Evolutionary conservation across 805 yeast genomes (phyloP).

Genomic region (Candida glaebosa): DNA sequence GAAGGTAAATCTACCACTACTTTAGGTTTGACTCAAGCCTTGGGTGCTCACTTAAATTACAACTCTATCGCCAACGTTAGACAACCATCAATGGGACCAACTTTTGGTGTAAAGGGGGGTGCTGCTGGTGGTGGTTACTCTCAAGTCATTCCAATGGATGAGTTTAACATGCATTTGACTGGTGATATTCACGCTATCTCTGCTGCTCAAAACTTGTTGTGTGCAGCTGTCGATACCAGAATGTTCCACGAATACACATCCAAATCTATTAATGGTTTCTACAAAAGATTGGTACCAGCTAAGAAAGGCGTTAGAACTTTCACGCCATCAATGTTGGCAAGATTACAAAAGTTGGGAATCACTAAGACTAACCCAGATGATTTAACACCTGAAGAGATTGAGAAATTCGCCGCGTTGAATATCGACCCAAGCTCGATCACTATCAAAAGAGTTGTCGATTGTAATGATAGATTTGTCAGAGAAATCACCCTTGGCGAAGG

Average conservation of each 20-base stretch:
- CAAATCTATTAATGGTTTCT: conserved; percentile 61
- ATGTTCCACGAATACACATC: conserved; percentile 81
- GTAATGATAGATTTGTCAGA: conserved; percentile 76
- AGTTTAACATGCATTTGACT: conserved; percentile 79
- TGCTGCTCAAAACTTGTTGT: conserved; percentile 74
- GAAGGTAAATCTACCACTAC: conserved; percentile 86
- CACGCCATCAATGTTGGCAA: conserved; percentile 62
- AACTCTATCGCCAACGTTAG: conserved; percentile 78
- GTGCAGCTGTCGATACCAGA: conserved; percentile 85
- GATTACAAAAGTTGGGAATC: conserved; percentile 68
- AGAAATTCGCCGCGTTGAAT: conserved; percentile 63
- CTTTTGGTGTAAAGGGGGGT: conserved; percentile 86
- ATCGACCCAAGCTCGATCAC: conserved; percentile 78
- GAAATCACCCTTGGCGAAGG: conserved; percentile 79
- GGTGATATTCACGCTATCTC: conserved; percentile 86
- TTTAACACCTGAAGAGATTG: conserved; percentile 64
- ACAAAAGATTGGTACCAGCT: conserved; percentile 70
- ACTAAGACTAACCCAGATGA: conserved; percentile 68
- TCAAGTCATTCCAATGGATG: conserved; percentile 87
- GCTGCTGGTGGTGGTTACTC: conserved; percentile 91
- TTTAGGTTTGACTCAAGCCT: conserved; percentile 76
- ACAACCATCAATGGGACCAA: conserved; percentile 88
- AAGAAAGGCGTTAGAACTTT: conserved; percentile 69
- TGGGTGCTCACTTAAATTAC: conserved; percentile 69
- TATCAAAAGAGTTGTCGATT: conserved; percentile 81